Evolutionary conservation across 495 filamentous ascomycete genomes (phyloP).

Genomic region (Bryoglossum gracile): DNA sequence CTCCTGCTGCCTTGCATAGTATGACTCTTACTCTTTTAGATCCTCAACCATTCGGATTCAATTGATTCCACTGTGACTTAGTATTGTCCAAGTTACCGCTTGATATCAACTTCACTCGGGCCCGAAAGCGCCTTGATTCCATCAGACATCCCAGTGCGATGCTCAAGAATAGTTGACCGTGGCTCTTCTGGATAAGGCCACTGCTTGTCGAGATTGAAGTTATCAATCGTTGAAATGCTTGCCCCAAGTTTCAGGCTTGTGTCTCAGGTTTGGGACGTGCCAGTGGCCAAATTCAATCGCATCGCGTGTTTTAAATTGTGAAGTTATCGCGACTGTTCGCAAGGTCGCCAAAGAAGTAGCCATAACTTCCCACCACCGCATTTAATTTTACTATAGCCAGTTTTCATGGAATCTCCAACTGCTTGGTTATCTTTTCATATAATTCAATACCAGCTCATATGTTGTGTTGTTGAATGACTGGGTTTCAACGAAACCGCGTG

Average conservation of each 20-base stretch:
- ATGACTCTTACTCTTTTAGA: neutral
- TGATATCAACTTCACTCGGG: neutral
- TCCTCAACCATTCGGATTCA: neutral
- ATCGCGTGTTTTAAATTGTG: slow-evolving; percentile 5
- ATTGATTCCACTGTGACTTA: neutral
- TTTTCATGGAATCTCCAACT: neutral
- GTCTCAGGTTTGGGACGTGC: no score
- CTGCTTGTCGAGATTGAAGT: slow-evolving; percentile 1
- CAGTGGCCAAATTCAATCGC: slow-evolving; percentile 1
- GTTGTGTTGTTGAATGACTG: neutral
- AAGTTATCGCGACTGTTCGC: slow-evolving; percentile 21
- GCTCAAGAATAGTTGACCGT: neutral
- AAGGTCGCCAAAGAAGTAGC: slow-evolving; percentile 6
- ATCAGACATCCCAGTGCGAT: neutral
- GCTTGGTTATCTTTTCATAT: neutral
- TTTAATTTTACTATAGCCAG: slow-evolving; percentile 3
- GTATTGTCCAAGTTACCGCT: slow-evolving; percentile 2
- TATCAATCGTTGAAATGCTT: slow-evolving; percentile 1
- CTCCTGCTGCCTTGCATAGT: neutral
- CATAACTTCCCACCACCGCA: slow-evolving; percentile 10
- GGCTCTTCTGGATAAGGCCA: neutral
- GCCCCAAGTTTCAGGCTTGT: neutral
- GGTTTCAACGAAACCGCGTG: no score
- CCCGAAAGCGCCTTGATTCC: slow-evolving; percentile 1
- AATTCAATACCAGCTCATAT: neutral